Evolutionary conservation across 129 eudicot species (phyloP).

Genomic region (Chrysanthemum seticuspe): DNA sequence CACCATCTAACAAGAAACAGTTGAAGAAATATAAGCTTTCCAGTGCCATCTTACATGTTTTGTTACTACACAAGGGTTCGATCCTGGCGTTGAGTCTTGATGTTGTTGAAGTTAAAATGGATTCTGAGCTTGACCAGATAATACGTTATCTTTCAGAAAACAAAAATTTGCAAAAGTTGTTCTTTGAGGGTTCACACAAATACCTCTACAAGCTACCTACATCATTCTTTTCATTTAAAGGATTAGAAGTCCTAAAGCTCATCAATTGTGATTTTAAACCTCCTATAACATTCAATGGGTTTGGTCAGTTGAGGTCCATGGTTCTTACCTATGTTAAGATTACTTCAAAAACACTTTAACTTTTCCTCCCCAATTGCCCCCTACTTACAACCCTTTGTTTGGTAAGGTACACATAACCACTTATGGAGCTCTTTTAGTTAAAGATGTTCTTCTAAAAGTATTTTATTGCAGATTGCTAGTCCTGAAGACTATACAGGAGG

Average conservation of each 20-base stretch:
- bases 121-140: slow-evolving; percentile 22
- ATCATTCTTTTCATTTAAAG: background rate
- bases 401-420: background rate
- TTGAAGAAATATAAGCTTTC: slow-evolving; percentile 1
- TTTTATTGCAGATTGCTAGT: too few relatives aligned
- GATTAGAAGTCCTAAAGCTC: background rate
- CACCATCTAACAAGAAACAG: background rate
- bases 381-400: background rate
- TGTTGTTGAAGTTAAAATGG: background rate
- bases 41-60: slow-evolving; percentile 18
- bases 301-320: background rate
- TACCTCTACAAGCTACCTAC: background rate
- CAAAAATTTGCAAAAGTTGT: background rate
- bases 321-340: background rate
- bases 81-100: background rate
- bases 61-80: slow-evolving; percentile 21
- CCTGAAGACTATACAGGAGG: too few relatives aligned
- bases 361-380: background rate
- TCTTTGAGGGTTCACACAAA: background rate
- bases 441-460: too few relatives aligned
- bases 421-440: background rate
- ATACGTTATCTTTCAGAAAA: background rate
- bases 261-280: background rate
- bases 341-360: background rate
- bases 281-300: slow-evolving; percentile 13